phyloP scores from a whole-genome alignment of 768 basidiomycete species.

The Boletus edulis region DNA sequence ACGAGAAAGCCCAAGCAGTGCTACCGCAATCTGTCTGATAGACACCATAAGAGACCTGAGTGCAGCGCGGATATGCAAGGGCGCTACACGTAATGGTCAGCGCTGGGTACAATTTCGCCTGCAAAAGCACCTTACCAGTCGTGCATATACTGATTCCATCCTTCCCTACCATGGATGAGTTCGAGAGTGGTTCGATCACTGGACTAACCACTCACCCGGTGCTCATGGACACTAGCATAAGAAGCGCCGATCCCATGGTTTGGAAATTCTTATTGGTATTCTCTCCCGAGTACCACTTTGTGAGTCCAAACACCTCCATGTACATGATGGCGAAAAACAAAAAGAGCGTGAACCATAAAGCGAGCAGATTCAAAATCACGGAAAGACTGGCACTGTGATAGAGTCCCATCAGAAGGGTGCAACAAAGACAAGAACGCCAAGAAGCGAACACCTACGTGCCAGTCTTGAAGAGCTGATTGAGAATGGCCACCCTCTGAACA shows the following conservation, averaged over 20 bases:
- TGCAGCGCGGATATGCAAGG: constrained; percentile 77
- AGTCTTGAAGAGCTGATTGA: constrained; percentile 97
- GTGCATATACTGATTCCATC: constrained; percentile 98
- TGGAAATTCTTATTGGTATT: constrained; percentile 63
- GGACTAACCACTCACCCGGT: constrained; percentile 63
- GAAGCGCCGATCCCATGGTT: constrained; percentile 71
- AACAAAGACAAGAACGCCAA: background rate
- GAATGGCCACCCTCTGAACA: constrained; percentile 79
- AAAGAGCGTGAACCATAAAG: constrained; percentile 88
- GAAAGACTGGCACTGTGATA: constrained; percentile 73
- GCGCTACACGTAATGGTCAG: constrained; percentile 45
- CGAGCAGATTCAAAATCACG: constrained; percentile 78
- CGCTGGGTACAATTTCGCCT: background rate
- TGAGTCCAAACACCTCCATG: constrained; percentile 89
- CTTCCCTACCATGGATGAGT: constrained; percentile 55
- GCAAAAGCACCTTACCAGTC: constrained; percentile 59
- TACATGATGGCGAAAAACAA: constrained; percentile 87
- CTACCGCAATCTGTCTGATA: constrained; percentile 87
- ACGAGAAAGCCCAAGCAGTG: constrained; percentile 71
- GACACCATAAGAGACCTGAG: constrained; percentile 43
- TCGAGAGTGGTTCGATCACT: background rate
- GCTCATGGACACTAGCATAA: constrained; percentile 92
- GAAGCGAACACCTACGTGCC: constrained; percentile 62
- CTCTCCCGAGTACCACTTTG: constrained; percentile 77
- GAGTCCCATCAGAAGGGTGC: background rate